These are phyloP conservation scores for Alternaria sp. DNA, from an alignment of 2,329 filamentous ascomycete genomes.

Conservation along the genomic window DNA sequence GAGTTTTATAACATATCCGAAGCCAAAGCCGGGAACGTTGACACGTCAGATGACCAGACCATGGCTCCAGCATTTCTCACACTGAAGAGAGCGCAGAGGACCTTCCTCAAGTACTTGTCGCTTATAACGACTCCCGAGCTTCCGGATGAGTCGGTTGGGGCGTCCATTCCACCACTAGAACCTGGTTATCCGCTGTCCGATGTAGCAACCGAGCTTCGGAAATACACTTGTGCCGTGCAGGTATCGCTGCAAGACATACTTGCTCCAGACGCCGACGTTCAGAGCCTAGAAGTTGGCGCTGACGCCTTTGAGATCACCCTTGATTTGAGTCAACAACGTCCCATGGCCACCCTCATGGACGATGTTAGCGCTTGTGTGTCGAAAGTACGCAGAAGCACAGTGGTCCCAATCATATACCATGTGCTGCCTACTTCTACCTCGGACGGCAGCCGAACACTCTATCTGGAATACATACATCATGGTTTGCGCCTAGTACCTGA, in stretches of 20 bases:
- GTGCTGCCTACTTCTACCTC: constrained; percentile 37
- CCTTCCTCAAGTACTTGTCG: constrained; percentile 72
- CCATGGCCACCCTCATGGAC: constrained; percentile 24
- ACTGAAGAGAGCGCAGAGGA: constrained; percentile 70
- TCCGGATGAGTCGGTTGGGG: constrained; percentile 29
- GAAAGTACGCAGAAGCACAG: constrained; percentile 66
- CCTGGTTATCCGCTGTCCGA: constrained; percentile 70
- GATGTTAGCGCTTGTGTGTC: constrained; percentile 66
- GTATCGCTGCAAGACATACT: constrained; percentile 65
- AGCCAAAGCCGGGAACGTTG: constrained; percentile 31
- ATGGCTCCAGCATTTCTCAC: constrained; percentile 66
- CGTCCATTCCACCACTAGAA: constrained; percentile 61
- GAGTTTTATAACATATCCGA: constrained; percentile 80
- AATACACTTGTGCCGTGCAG: constrained; percentile 71
- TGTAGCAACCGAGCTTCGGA: constrained; percentile 64
- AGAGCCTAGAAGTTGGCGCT: constrained; percentile 68
- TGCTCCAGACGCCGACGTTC: constrained; percentile 62
- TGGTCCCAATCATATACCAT: constrained; percentile 56
- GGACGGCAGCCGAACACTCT: constrained; percentile 46
- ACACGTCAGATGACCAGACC: constrained; percentile 32
- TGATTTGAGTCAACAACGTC: constrained; percentile 38
- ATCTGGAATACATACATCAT: constrained; percentile 65
- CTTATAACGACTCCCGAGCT: constrained; percentile 62
- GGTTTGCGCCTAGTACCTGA: constrained; percentile 68
- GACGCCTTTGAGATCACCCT: constrained; percentile 71